A percentile compares a stretch with the other conserved stretches of the same genome.
These are phyloP conservation scores for Candida alai DNA, from an alignment of 805 yeast species.

Conservation along the genomic window DNA sequence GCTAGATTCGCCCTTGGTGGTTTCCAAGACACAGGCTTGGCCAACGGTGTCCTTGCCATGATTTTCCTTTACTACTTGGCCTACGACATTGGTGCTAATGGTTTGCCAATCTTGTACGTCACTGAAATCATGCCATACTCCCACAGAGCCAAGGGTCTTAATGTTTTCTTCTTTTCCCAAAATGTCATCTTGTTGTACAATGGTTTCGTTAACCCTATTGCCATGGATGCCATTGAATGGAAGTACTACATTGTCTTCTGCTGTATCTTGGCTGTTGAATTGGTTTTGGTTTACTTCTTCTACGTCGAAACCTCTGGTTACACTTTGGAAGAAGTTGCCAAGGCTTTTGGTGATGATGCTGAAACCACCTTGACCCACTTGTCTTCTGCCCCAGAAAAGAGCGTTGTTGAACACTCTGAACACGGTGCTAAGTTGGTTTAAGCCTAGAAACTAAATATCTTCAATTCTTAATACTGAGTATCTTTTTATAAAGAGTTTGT, in stretches of 20 bases:
- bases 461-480: slow-evolving; percentile 5
- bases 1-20: slow-evolving; percentile 18
- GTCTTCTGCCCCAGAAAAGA: slow-evolving; percentile 7
- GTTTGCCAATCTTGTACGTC: slow-evolving; percentile 43
- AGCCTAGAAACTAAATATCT: neutral
- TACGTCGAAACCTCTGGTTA: slow-evolving; percentile 42
- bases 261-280: slow-evolving; percentile 25
- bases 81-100: slow-evolving; percentile 36
- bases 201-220: slow-evolving; percentile 32
- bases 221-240: slow-evolving; percentile 40
- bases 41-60: slow-evolving; percentile 21
- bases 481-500: slow-evolving; percentile 1
- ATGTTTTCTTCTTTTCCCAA: slow-evolving; percentile 21
- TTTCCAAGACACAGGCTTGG: slow-evolving; percentile 13
- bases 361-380: slow-evolving; percentile 9
- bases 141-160: slow-evolving; percentile 41
- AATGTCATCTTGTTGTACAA: slow-evolving; percentile 21
- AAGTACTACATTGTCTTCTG: slow-evolving; percentile 42
- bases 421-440: too few relatives aligned
- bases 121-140: slow-evolving; percentile 40
- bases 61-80: slow-evolving; percentile 21
- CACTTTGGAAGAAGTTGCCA: slow-evolving; percentile 42
- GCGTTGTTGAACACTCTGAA: slow-evolving; percentile 8
- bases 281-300: slow-evolving; percentile 26
- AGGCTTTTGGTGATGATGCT: slow-evolving; percentile 36